These are phyloP conservation scores for Citrus sp. DNA, from an alignment of 345 rosid species.

Conservation along the genomic window DNA sequence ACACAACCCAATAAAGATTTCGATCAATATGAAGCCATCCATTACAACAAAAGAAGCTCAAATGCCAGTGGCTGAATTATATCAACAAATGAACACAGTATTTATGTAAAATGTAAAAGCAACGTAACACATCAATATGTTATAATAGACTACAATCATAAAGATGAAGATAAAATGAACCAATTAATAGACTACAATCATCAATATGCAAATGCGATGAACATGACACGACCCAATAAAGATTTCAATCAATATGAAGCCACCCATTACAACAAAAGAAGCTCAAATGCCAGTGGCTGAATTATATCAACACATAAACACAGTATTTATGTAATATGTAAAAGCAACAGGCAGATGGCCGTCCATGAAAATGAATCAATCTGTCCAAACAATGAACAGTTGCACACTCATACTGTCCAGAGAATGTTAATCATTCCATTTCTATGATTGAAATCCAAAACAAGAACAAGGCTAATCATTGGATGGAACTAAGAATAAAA, in stretches of 20 bases:
- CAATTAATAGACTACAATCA: not conserved
- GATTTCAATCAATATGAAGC: not conserved
- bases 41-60: slow-evolving; percentile 1
- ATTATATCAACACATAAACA: not conserved
- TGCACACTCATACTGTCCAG: not conserved
- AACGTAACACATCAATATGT: not conserved
- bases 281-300: not conserved
- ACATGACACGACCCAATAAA: not conserved
- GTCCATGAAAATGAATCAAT: not conserved
- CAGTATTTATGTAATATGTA: not conserved
- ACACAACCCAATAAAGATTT: not conserved
- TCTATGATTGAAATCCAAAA: not conserved
- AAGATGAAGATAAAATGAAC: no score
- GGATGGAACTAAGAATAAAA: not conserved
- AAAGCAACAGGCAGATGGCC: not conserved
- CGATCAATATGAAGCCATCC: not conserved
- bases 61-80: not conserved
- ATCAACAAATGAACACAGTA: not conserved
- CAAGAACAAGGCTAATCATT: not conserved
- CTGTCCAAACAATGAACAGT: not conserved
- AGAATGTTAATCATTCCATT: not conserved
- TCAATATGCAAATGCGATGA: not conserved
- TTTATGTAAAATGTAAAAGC: not conserved
- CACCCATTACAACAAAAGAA: not conserved
- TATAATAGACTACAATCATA: no score